A percentile compares a stretch with the other conserved stretches of the same genome.
Conservation (phyloP, 352 stramenopile species). For the Globisporangium canariense region DNA sequence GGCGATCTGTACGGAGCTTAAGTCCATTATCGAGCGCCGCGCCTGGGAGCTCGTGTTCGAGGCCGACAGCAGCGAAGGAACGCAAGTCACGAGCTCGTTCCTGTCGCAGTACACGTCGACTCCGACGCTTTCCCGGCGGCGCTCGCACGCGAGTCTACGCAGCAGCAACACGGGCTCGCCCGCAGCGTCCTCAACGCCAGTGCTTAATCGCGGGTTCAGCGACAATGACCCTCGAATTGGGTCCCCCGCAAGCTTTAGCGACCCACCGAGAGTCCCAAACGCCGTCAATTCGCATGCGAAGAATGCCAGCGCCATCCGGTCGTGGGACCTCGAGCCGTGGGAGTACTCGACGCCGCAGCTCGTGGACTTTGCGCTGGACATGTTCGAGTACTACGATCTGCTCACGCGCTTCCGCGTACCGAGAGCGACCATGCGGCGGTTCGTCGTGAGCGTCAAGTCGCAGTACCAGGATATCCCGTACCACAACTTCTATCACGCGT, state of each 20-base stretch:
- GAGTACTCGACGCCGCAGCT: slow-evolving; percentile 58
- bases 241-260: slow-evolving; percentile 31
- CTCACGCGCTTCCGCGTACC: slow-evolving; percentile 55
- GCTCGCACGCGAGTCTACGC: slow-evolving; percentile 20
- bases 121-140: slow-evolving; percentile 28
- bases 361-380: slow-evolving; percentile 61
- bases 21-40: slow-evolving; percentile 57
- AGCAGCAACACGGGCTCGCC: slow-evolving; percentile 20
- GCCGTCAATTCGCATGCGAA: neutral
- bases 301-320: slow-evolving; percentile 18
- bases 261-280: slow-evolving; percentile 2
- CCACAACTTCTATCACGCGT: slow-evolving; percentile 85
- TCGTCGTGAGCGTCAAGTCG: slow-evolving; percentile 59
- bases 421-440: slow-evolving; percentile 55
- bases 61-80: slow-evolving; percentile 39
- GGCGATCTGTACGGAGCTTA: slow-evolving; percentile 61
- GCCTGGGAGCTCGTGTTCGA: slow-evolving; percentile 78
- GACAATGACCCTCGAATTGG: slow-evolving; percentile 28
- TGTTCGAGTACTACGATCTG: slow-evolving; percentile 70
- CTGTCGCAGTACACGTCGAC: slow-evolving; percentile 72
- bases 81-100: slow-evolving; percentile 60
- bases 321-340: slow-evolving; percentile 67
- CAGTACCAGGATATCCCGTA: slow-evolving; percentile 84
- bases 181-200: slow-evolving; percentile 8
- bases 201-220: slow-evolving; percentile 12